Conservation (phyloP, 2,329 filamentous ascomycete species). For the Cladosporium sphaerospermum region DNA sequence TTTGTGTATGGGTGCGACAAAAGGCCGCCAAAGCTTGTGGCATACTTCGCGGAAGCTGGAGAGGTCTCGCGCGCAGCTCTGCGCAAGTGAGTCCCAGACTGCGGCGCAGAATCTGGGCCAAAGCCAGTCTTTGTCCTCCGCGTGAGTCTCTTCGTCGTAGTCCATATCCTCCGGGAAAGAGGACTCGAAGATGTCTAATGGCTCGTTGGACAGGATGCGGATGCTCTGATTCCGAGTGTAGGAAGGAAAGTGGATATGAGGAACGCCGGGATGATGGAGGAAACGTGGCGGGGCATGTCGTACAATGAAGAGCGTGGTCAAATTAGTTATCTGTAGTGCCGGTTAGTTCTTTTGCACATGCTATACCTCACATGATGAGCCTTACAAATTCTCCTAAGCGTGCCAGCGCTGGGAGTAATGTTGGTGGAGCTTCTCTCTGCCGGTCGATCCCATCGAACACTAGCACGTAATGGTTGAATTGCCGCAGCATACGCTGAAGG, state of each 20-base stretch:
- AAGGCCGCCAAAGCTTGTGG: slow-evolving; percentile 73
- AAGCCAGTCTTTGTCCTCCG: slow-evolving; percentile 59
- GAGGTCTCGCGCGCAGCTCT: slow-evolving; percentile 73
- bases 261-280: slow-evolving; percentile 62
- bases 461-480: slow-evolving; percentile 61
- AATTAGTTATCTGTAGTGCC: slow-evolving; percentile 60
- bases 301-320: slow-evolving; percentile 72
- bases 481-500: slow-evolving; percentile 57
- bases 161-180: slow-evolving; percentile 34
- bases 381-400: slow-evolving; percentile 62
- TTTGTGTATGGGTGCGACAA: slow-evolving; percentile 68
- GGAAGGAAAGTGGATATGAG: slow-evolving; percentile 75
- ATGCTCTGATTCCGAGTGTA: slow-evolving; percentile 79
- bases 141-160: slow-evolving; percentile 41
- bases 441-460: slow-evolving; percentile 84
- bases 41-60: slow-evolving; percentile 65
- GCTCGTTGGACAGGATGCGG: slow-evolving; percentile 61
- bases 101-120: slow-evolving; percentile 77
- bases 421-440: slow-evolving; percentile 72
- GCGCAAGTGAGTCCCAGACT: slow-evolving; percentile 80
- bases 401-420: slow-evolving; percentile 72
- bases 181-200: slow-evolving; percentile 42
- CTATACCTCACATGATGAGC: slow-evolving; percentile 21
- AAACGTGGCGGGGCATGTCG: slow-evolving; percentile 63
- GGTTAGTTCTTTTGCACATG: neutral